phyloP scores from a whole-genome alignment of 768 basidiomycete species.

The Termitomyces eurrhizus region DNA sequence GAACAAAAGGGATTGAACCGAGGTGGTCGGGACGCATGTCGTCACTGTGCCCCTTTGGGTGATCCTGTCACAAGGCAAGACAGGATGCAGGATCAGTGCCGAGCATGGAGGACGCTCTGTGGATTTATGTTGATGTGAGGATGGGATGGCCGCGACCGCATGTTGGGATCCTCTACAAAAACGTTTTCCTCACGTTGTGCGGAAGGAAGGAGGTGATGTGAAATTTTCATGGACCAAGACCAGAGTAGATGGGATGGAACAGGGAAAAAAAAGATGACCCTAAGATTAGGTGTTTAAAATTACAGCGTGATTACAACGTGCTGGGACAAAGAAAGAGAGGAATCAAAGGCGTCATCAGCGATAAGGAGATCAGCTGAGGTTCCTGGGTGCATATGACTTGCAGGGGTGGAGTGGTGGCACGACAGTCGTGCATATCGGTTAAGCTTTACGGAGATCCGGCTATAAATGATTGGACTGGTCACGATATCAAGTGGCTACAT shows the following conservation, averaged over 20 bases:
- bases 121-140: neutral
- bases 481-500: neutral
- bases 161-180: too few relatives aligned
- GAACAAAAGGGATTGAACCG: neutral
- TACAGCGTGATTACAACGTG: neutral
- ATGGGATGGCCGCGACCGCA: neutral
- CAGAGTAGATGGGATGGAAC: neutral
- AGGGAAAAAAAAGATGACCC: neutral
- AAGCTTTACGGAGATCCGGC: neutral
- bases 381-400: neutral
- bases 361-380: conserved; percentile 1
- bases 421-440: neutral
- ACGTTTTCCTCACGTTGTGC: neutral
- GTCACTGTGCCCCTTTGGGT: neutral
- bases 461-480: neutral
- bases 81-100: neutral
- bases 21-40: neutral
- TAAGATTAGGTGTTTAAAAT: neutral
- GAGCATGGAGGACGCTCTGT: neutral
- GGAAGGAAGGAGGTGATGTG: neutral
- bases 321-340: neutral
- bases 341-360: neutral
- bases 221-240: neutral
- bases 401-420: neutral
- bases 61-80: neutral